phyloP scores from a whole-genome alignment of 2,329 filamentous ascomycete species.

The Verticillium dahliae region DNA sequence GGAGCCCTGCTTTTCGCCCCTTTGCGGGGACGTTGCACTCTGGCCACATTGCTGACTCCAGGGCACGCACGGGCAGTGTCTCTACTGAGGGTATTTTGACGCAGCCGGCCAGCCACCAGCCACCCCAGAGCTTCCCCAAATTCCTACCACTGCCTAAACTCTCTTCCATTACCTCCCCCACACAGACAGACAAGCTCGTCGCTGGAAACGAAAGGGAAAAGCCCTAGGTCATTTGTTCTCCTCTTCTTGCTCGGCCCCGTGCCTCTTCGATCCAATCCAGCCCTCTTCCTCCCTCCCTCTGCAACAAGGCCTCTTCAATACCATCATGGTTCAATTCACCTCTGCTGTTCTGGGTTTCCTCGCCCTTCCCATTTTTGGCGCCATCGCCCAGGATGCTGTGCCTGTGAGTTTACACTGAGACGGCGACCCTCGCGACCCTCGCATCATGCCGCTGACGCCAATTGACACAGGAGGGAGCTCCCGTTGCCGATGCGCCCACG shows the following conservation, averaged over 20 bases:
- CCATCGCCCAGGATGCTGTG: constrained; percentile 49
- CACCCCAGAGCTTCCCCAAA: neutral
- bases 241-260: neutral
- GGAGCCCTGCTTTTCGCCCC: neutral
- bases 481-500: constrained; percentile 14
- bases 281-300: neutral
- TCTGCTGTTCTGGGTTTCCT: constrained; percentile 66
- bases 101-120: neutral
- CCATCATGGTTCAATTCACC: constrained; percentile 67
- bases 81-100: neutral
- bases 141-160: neutral
- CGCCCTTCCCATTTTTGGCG: constrained; percentile 61
- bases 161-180: neutral
- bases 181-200: neutral
- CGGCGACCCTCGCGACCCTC: neutral
- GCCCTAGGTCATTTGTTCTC: neutral
- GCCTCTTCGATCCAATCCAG: neutral
- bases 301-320: neutral
- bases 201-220: neutral
- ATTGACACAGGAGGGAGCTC: constrained; percentile 1
- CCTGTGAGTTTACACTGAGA: constrained; percentile 36
- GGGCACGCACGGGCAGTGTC: neutral
- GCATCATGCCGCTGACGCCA: constrained; percentile 13
- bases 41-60: constrained; percentile 3
- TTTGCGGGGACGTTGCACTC: neutral